Base-by-base conservation (phyloP, 2,329 filamentous ascomycete species). In the Penicillium sp. region DNA sequence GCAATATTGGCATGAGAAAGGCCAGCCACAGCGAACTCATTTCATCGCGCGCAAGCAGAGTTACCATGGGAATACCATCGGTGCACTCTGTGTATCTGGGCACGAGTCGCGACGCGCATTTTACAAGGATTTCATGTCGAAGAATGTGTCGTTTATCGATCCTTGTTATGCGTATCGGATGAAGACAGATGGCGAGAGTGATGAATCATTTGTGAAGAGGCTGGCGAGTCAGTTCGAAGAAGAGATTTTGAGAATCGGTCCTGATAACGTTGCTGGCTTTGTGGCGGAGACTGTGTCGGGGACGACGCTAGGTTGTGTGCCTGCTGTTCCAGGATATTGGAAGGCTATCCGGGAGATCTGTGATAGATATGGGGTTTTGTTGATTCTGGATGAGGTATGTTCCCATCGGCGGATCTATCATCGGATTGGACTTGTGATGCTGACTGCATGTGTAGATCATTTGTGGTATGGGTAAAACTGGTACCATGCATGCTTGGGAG, bases 371-470 rank as follows among this genome's bases (percentile, higher is more conserved):
- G 88, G 85, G 0, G 82, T 85, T 0, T 78, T 92, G 0, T 75
- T 92, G 8, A 85, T 92, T 48, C 72, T 92, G 0, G 89, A 92
- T 64, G 89, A 92, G 67, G 79, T 89, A 50, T 24, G 48, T 14
- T 42, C 24, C 27, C 13, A 2, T 4, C 24, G 6, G 16, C 21
- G 4, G 7, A 7, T 21, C 8, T 10, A 4, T 21, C 6, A 40
- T 40, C 3, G 6, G 16, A 9, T 18, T 11, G 16, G 10, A 13
- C 18, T 24, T 22, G 14, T 8, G 34, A 40, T 27, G 41, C 34
- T 53, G 13, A 44, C 38, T 40, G 32, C 31, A 10, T 47, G 14
- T 14, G 21, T 31, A 55, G 48, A 57, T 63, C 11, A 88, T 90
- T 83, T 82, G 77, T 53, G 82, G 82, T 7, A 78, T 80, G 70